Percentiles rank a stretch among this genome's conserved stretches.
These are phyloP conservation scores for Xylaria venustula DNA, from an alignment of 495 filamentous ascomycete genomes.

Conservation along the genomic window DNA sequence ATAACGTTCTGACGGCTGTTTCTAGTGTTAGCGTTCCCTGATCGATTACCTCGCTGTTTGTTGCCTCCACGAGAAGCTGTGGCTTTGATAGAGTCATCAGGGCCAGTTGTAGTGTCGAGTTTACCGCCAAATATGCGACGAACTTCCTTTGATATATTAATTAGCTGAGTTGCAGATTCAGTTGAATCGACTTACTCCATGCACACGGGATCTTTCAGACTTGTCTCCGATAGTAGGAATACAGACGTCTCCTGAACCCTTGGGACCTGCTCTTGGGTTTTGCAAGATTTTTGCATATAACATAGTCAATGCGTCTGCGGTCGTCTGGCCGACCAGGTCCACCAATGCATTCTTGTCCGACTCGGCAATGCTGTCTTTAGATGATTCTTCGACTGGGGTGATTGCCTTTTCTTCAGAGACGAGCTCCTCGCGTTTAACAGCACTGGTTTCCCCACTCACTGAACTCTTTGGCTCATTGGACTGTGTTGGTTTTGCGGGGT, in stretches of 20 bases:
- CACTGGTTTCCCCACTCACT: not conserved
- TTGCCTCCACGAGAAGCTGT: constrained; percentile 25
- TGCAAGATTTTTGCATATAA: constrained; percentile 28
- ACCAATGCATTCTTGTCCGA: constrained; percentile 10
- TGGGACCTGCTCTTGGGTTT: constrained; percentile 18
- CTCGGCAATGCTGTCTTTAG: constrained; percentile 6
- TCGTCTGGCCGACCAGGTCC: constrained; percentile 30
- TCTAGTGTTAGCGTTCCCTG: constrained; percentile 29
- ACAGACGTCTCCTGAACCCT: constrained; percentile 18
- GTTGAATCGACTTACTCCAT: constrained; percentile 31
- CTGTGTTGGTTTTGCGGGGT: not conserved
- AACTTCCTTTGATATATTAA: constrained; percentile 36
- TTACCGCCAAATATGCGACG: constrained; percentile 43
- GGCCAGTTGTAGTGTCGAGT: constrained; percentile 29
- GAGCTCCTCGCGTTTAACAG: not conserved
- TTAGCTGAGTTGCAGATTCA: not conserved
- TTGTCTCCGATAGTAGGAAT: constrained; percentile 42
- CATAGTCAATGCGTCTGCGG: constrained; percentile 32
- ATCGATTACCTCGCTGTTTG: constrained; percentile 39
- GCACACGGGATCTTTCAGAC: constrained; percentile 34
- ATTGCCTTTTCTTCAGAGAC: not conserved
- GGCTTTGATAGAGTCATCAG: constrained; percentile 36
- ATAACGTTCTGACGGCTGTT: constrained; percentile 17
- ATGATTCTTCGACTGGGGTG: constrained; percentile 1
- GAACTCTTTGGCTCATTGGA: not conserved